phyloP scores from a whole-genome alignment of 1,139 yeast species.

The Suhomyces taliae region DNA sequence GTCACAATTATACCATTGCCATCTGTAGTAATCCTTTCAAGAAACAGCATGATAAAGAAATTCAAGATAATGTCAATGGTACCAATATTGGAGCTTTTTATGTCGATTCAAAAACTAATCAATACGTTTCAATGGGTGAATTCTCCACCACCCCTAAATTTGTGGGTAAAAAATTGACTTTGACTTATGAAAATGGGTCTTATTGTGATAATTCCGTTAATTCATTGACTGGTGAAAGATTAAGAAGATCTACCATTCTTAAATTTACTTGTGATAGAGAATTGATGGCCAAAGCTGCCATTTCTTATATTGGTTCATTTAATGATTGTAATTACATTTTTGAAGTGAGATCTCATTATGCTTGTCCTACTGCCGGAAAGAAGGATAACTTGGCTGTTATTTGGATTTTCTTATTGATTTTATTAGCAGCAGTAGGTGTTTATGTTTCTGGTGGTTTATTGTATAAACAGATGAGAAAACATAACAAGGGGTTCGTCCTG shows the following conservation, averaged over 20 bases:
- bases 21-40: conserved; percentile 70
- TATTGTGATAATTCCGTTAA: conserved; percentile 49
- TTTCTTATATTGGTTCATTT: conserved; percentile 68
- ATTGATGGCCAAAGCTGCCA: conserved; percentile 61
- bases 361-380: conserved; percentile 78
- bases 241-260: conserved; percentile 64
- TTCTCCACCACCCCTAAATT: conserved; percentile 59
- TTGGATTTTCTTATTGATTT: conserved; percentile 58
- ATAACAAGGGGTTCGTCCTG: conserved; percentile 4
- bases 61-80: conserved; percentile 42
- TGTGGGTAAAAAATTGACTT: conserved; percentile 68
- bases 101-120: conserved; percentile 49
- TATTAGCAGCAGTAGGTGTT: conserved; percentile 54
- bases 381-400: conserved; percentile 56
- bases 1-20: conserved; percentile 75
- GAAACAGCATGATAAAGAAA: conserved; percentile 32
- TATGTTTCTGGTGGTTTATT: conserved; percentile 56
- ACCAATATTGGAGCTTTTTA: conserved; percentile 68
- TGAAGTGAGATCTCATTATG: conserved; percentile 83
- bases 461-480: conserved; percentile 30
- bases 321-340: conserved; percentile 82
- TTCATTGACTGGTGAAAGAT: conserved; percentile 37
- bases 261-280: conserved; percentile 82
- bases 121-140: conserved; percentile 66
- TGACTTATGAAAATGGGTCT: conserved; percentile 74